Base-by-base conservation (phyloP, 108 stramenopile genomes). In the Schizochytrium sp. region DNA sequence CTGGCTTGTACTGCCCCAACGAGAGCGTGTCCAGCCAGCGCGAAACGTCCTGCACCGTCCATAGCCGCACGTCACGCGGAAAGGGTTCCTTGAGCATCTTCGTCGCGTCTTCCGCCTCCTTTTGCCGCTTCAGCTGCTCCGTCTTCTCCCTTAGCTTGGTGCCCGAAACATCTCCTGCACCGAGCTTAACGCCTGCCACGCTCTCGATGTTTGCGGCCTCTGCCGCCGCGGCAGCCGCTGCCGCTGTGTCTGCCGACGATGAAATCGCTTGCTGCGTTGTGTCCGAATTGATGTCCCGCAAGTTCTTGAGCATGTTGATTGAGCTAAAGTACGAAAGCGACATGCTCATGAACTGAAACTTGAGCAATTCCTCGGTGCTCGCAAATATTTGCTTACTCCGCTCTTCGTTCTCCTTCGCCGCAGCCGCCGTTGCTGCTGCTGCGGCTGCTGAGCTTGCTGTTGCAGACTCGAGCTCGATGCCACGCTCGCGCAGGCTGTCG, bases 301-400 rank as follows among this genome's bases (percentile, higher is more conserved):
- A 89, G 91, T 91, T 95, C 55, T 93, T 93, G 92, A 97, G 95
- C 96, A 97, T 97, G 90, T 97, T 97, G 44, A 97, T 90, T 21
- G 94, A 94, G 88, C 93, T 94, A 60, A 97, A 97, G 93, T 97
- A 97, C 28, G 96, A 96, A 90, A 97, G 91, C 47, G 92, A 94
- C 96, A 97, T 97, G 87, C 93, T 93, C 95, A 96, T 96, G 91
- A 97, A 97, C 3, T 95, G 95, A 88, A 97, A 97, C 92, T 97
- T 96, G 95, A 97, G 95, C 91, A 97, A 93, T 19, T 94, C 94
- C 89, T 97, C 96, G 23, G 96, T 96, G 23, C 93, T 94, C 88
- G 94, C 93, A 91, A 96, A 96, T 51, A 97, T 93, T 63, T 96
- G 91, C n/a, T 96, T 95, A 58, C 95, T 95, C 88, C 96, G 94